Percentiles rank a stretch among this genome's conserved stretches.
Conservation (phyloP, 1,139 yeast species). For the Maudiozyma humilis region DNA sequence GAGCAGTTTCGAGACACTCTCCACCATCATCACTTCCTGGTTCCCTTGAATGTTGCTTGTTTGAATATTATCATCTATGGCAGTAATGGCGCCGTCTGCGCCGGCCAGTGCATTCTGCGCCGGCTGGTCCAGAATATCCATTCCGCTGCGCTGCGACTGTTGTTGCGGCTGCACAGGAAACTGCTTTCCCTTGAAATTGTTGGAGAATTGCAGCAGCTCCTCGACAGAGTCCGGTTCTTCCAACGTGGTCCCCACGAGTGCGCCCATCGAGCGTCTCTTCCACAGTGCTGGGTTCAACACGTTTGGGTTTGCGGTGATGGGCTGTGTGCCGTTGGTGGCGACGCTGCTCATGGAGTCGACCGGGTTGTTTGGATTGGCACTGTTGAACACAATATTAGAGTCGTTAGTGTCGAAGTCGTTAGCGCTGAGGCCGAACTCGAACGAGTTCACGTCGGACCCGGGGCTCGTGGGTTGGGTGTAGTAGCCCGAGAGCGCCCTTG, state of each 20-base stretch:
- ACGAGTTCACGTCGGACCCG: conserved; percentile 11
- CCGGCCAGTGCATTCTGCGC: conserved; percentile 1
- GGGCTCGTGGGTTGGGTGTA: conserved; percentile 31
- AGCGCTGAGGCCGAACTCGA: conserved; percentile 7
- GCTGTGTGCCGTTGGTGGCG: background rate
- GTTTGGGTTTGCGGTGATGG: background rate
- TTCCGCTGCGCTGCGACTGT: background rate
- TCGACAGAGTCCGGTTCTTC: conserved; percentile 27
- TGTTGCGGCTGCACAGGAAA: background rate
- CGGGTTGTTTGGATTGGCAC: background rate
- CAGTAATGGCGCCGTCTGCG: background rate
- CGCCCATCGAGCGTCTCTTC: conserved; percentile 23
- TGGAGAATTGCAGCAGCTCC: conserved; percentile 25
- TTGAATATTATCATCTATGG: background rate
- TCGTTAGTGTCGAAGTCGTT: conserved; percentile 6
- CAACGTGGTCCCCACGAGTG: conserved; percentile 19
- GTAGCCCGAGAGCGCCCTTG: conserved; percentile 23
- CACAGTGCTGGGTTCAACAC: conserved; percentile 6
- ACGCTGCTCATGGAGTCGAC: background rate
- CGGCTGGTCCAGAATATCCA: conserved; percentile 1
- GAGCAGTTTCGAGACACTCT: conserved; percentile 14
- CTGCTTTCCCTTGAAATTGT: conserved; percentile 13
- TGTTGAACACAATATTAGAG: conserved; percentile 1
- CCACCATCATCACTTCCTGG: conserved; percentile 6
- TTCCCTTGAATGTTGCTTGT: background rate